Evolutionary conservation across 495 filamentous ascomycete genomes (phyloP).

Genomic region (Amphirosellinia nigrospora): DNA sequence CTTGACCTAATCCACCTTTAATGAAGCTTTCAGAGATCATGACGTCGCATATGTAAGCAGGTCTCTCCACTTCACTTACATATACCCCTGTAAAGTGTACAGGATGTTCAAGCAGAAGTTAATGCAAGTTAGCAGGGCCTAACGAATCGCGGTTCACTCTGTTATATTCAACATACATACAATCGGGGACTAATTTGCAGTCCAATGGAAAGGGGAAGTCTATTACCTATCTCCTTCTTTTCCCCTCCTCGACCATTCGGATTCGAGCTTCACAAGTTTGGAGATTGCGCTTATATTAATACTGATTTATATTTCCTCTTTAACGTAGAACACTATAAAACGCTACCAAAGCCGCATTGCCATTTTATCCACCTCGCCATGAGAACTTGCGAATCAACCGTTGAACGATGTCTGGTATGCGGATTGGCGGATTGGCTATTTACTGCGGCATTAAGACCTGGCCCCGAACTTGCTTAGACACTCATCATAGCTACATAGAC

Average conservation of each 20-base stretch:
- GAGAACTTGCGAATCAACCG: too few species aligned
- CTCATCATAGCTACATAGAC: background rate
- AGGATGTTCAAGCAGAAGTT: background rate
- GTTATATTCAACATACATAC: background rate
- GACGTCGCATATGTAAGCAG: background rate
- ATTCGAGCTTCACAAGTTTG: background rate
- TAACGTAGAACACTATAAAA: too few species aligned
- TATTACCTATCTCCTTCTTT: background rate
- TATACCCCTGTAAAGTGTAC: background rate
- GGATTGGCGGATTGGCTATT: background rate
- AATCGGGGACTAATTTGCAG: background rate
- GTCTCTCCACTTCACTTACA: background rate
- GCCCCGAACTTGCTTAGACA: background rate
- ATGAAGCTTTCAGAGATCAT: too few species aligned
- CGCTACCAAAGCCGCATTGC: too few species aligned
- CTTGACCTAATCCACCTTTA: too few species aligned
- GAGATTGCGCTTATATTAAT: background rate
- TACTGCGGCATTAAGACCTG: background rate
- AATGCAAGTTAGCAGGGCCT: background rate
- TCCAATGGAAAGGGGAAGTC: background rate
- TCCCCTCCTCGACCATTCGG: background rate
- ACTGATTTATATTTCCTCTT: background rate
- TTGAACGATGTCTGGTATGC: too few species aligned
- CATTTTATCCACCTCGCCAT: too few species aligned
- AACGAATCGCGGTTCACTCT: background rate